Base-by-base conservation (phyloP, 345 rosid species). In the Draba incana region DNA sequence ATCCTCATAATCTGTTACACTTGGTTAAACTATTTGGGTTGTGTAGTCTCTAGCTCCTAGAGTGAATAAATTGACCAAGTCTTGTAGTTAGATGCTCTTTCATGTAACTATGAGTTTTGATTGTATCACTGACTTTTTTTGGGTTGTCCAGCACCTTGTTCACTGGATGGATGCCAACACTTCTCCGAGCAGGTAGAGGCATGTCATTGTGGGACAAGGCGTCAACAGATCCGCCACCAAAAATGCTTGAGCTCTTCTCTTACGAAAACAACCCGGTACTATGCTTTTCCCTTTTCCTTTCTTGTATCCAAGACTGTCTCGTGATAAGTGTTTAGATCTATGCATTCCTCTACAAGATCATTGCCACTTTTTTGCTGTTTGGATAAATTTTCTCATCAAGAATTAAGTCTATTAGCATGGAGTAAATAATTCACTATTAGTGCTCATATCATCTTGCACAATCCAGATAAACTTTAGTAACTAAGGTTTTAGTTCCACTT, bases 151-250 rank as follows among this genome's bases (percentile, higher is more conserved):
- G 94, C 78, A 90, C 97, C 64, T 80, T 88, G 75, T 50, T 90
- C 57, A 88, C 92, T 0, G 94, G 97, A 69, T 90, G 97, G 97
- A 81, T 90, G 86, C 97, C 94, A 25, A 88, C 94, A 41, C 76
- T 86, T 81, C 82, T 88, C 57, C 83, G 97, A 71, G 95, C 94
- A 8, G 95, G 94, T 33, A 83, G 92, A 81, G 97, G 95, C 64
- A 88, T 86, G 92, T 80, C 80, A 42, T 56, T 86, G 15, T 86
- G 92, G 94, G 92, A 84, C 61, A 88, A 81, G 75, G 92, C 94
- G 43, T 59, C 58, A 53, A 27, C 11, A 35, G 81, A 81, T 15
- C 76, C 77, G 3, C 94, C 85, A 24, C 81, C 87, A 20, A 74
- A 76, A 79, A 82, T 80, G 82, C 74, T 88, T 62, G 85, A 88